A percentile compares a stretch with the other conserved stretches of the same genome.
Conservation (phyloP, 1,284 basidiomycete genomes). For the Cryptococcus floricola region DNA sequence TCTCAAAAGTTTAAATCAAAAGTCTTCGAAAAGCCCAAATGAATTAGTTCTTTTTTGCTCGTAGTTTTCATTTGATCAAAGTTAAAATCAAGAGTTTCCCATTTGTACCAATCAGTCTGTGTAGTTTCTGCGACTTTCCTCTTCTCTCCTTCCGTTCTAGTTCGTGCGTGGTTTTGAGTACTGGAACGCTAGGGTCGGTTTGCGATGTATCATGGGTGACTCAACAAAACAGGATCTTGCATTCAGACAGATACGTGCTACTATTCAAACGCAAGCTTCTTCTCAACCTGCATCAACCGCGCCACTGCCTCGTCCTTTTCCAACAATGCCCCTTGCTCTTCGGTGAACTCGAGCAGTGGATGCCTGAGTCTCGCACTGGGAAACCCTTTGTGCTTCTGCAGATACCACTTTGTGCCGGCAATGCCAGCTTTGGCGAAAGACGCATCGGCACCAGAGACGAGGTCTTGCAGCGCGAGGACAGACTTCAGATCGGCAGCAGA, state of each 20-base stretch:
- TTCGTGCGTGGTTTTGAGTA: not conserved
- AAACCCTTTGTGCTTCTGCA: conserved; percentile 67
- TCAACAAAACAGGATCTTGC: conserved; percentile 1
- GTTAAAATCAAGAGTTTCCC: conserved; percentile 2
- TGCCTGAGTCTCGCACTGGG: conserved; percentile 62
- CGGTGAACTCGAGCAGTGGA: conserved; percentile 64
- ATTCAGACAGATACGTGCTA: not conserved
- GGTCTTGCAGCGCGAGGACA: conserved; percentile 71
- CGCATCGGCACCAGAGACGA: conserved; percentile 72
- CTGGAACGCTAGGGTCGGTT: not conserved
- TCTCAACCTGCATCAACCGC: conserved; percentile 64
- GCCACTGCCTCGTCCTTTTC: conserved; percentile 68
- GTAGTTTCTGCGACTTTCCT: no score
- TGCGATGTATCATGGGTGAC: conserved; percentile 7
- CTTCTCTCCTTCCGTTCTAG: not conserved
- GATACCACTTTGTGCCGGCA: conserved; percentile 73
- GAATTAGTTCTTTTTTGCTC: not conserved
- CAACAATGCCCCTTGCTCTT: conserved; percentile 57
- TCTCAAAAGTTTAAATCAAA: not conserved
- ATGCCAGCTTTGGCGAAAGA: conserved; percentile 75
- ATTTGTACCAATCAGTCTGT: not conserved
- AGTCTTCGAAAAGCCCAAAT: not conserved
- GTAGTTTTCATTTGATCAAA: not conserved
- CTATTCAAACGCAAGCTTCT: conserved; percentile 13
- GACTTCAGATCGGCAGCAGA: conserved; percentile 57